phyloP scores from a whole-genome alignment of 2,329 filamentous ascomycete species.

The Apiospora malaysiana region DNA sequence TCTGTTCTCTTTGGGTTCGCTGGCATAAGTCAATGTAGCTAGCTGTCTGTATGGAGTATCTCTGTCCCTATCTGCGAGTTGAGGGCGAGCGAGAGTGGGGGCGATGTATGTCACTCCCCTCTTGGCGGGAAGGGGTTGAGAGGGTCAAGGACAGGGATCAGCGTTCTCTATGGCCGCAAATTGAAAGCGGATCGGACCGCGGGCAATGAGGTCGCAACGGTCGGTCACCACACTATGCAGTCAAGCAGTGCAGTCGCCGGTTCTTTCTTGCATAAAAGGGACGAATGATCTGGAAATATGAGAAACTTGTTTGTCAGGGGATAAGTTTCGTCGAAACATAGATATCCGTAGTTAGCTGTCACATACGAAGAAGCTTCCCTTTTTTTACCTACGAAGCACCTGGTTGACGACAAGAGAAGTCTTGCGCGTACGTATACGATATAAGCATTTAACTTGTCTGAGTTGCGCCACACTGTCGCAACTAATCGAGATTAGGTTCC shows the following conservation, averaged over 20 bases:
- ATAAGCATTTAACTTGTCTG: neutral
- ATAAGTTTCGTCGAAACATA: neutral
- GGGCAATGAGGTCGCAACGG: neutral
- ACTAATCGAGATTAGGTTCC: neutral
- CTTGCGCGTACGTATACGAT: neutral
- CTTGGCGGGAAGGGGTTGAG: neutral
- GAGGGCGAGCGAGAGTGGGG: no score
- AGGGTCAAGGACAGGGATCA: neutral
- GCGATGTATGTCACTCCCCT: no score
- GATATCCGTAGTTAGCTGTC: neutral
- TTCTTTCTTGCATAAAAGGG: neutral
- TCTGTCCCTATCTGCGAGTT: no score
- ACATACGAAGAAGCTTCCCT: no score
- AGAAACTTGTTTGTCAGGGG: no score
- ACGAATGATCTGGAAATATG: no score
- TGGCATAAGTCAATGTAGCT: no score
- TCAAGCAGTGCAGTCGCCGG: neutral
- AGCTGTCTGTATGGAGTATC: no score
- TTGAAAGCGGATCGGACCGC: neutral
- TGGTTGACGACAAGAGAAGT: neutral
- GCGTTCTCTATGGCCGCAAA: neutral
- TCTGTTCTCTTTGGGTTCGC: no score
- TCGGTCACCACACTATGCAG: neutral
- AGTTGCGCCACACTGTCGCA: neutral
- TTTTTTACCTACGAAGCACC: no score